phyloP scores from a whole-genome alignment of 805 yeast species.

The Priceomyces haplophilus region DNA sequence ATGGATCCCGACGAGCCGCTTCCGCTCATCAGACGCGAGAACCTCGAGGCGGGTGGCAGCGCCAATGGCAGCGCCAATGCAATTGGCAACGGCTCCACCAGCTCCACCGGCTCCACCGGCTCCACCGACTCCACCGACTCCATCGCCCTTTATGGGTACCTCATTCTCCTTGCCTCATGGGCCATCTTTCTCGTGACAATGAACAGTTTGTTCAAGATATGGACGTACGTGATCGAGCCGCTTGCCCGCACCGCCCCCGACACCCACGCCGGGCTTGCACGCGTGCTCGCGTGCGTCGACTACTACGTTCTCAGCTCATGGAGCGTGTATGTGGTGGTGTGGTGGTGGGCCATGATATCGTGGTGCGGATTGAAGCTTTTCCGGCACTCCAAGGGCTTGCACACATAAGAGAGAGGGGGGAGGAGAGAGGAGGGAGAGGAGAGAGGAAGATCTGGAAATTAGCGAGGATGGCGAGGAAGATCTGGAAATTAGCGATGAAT shows the following conservation, averaged over 20 bases:
- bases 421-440: neutral
- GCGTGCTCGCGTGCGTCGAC: slow-evolving; percentile 24
- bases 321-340: slow-evolving; percentile 38
- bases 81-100: neutral
- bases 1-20: slow-evolving; percentile 9
- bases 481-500: too few species aligned
- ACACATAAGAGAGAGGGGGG: neutral
- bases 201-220: slow-evolving; percentile 33
- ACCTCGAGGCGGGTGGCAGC: neutral
- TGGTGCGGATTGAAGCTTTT: slow-evolving; percentile 83
- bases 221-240: slow-evolving; percentile 35
- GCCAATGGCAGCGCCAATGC: neutral
- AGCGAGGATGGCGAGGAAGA: too few species aligned
- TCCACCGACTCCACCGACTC: too few species aligned
- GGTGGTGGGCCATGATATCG: slow-evolving; percentile 69
- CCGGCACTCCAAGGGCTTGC: slow-evolving; percentile 69
- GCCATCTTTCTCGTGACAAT: slow-evolving; percentile 29
- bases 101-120: too few species aligned
- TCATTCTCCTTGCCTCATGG: slow-evolving; percentile 30
- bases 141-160: slow-evolving; percentile 24
- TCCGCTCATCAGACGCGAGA: slow-evolving; percentile 8
- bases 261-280: slow-evolving; percentile 11
- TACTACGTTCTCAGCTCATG: slow-evolving; percentile 31
- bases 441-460: too few species aligned
- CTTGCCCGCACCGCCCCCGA: slow-evolving; percentile 14